These are phyloP conservation scores for Camelina sativa DNA, from an alignment of 345 rosid species.

Conservation along the genomic window DNA sequence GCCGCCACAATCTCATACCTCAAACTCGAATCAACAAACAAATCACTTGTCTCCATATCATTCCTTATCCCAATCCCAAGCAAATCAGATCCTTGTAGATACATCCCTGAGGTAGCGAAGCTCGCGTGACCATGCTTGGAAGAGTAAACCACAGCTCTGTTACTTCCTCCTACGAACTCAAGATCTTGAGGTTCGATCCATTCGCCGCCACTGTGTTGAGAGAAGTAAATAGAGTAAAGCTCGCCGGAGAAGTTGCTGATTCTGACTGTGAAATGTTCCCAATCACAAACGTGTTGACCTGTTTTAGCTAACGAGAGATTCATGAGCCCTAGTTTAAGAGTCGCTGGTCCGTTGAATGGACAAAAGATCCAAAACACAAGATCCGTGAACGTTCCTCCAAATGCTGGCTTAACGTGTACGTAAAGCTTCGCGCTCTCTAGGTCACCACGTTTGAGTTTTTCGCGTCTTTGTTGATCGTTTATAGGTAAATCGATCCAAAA, in stretches of 20 bases:
- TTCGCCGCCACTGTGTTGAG: constrained; percentile 89
- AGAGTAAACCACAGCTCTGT: constrained; percentile 70
- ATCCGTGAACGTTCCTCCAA: constrained; percentile 82
- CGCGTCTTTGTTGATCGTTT: constrained; percentile 17
- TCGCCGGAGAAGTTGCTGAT: constrained; percentile 82
- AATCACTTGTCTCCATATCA: constrained; percentile 60
- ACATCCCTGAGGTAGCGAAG: constrained; percentile 67
- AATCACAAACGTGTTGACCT: constrained; percentile 91
- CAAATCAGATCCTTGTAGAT: constrained; percentile 66
- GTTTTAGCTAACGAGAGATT: constrained; percentile 56
- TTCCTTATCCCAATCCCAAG: constrained; percentile 81
- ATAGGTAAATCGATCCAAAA: constrained; percentile 84
- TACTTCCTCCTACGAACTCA: constrained; percentile 62
- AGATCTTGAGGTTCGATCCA: constrained; percentile 77
- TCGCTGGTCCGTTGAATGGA: constrained; percentile 93
- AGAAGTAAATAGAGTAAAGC: constrained; percentile 74
- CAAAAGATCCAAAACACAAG: constrained; percentile 85
- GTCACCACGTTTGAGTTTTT: constrained; percentile 55
- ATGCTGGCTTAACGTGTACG: constrained; percentile 80
- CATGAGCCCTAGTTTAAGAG: constrained; percentile 60
- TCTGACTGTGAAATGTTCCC: constrained; percentile 94
- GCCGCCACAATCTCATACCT: constrained; percentile 72
- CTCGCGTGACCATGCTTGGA: constrained; percentile 82
- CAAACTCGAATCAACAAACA: constrained; percentile 63
- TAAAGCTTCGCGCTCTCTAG: constrained; percentile 74